phyloP scores from a whole-genome alignment of 1,139 yeast genomes.

The Trichomonascaceae sp. region DNA sequence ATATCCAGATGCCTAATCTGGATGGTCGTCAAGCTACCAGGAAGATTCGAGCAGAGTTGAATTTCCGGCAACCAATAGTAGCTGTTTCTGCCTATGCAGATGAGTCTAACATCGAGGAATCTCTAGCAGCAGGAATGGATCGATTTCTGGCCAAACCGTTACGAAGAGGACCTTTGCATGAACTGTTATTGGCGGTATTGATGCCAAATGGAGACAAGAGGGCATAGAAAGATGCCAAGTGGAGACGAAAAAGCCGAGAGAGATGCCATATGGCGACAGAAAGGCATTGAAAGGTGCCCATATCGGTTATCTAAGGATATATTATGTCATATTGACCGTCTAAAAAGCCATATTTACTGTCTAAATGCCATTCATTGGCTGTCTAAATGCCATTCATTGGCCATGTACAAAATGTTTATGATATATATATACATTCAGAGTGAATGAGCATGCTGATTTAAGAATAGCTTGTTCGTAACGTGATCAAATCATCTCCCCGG shows the following conservation, averaged over 20 bases:
- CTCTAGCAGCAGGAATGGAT: slow-evolving; percentile 81
- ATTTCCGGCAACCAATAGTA: slow-evolving; percentile 67
- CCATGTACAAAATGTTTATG: background rate
- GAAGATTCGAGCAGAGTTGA: slow-evolving; percentile 56
- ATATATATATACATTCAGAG: no score
- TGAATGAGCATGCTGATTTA: no score
- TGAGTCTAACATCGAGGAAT: slow-evolving; percentile 78
- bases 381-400: no score
- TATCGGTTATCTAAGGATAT: no score
- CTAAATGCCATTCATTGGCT: no score
- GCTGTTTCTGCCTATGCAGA: slow-evolving; percentile 96
- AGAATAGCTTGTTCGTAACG: no score
- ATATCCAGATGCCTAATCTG: slow-evolving; percentile 92
- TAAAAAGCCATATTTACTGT: no score
- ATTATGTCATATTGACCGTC: no score
- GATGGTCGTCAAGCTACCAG: slow-evolving; percentile 84
- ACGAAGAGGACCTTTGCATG: slow-evolving; percentile 23
- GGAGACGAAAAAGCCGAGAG: background rate
- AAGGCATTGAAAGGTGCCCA: no score
- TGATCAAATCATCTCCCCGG: slow-evolving; percentile 1
- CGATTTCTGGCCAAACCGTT: slow-evolving; percentile 82
- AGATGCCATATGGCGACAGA: background rate
- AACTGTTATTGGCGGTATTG: slow-evolving; percentile 15
- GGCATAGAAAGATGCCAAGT: background rate
- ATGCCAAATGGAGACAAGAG: background rate